These are phyloP conservation scores for Nitzschia inconspicua DNA, from an alignment of 108 stramenopile genomes.

Conservation along the genomic window DNA sequence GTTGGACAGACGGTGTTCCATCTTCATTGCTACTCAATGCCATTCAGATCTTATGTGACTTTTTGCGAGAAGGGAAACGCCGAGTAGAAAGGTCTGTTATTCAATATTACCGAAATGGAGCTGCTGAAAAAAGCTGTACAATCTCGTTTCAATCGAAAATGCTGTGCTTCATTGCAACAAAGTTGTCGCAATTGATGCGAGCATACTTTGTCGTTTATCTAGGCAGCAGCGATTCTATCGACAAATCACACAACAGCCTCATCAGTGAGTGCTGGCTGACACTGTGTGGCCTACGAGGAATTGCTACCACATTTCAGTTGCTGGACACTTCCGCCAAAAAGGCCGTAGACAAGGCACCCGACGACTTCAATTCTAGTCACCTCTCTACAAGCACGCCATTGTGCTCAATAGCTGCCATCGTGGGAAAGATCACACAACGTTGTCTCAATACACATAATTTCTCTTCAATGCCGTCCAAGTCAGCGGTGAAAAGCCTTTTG, in stretches of 20 bases:
- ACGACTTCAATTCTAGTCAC: too few relatives aligned
- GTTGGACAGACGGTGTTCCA: neutral
- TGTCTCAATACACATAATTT: too few relatives aligned
- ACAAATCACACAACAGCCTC: neutral
- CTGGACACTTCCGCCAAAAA: too few relatives aligned
- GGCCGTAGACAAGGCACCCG: too few relatives aligned
- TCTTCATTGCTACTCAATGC: neutral
- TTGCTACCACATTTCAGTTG: neutral
- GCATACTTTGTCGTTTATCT: neutral
- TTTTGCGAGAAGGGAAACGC: conserved; percentile 1
- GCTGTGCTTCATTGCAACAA: conserved; percentile 1
- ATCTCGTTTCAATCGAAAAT: conserved; percentile 5
- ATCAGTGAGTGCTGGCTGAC: neutral
- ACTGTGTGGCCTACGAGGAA: conserved; percentile 1
- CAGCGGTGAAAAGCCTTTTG: too few relatives aligned
- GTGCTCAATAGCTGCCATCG: too few relatives aligned
- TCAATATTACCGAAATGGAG: neutral
- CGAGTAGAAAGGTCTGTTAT: neutral
- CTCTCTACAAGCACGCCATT: too few relatives aligned
- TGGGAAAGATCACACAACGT: too few relatives aligned
- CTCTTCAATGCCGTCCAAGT: too few relatives aligned
- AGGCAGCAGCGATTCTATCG: neutral
- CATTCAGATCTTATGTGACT: neutral
- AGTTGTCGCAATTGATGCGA: neutral
- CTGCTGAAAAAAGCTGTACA: neutral